Percentiles rank a stretch among this genome's conserved stretches.
phyloP scores from a whole-genome alignment of 2,329 filamentous ascomycete species.

The Esteya vermicola region DNA sequence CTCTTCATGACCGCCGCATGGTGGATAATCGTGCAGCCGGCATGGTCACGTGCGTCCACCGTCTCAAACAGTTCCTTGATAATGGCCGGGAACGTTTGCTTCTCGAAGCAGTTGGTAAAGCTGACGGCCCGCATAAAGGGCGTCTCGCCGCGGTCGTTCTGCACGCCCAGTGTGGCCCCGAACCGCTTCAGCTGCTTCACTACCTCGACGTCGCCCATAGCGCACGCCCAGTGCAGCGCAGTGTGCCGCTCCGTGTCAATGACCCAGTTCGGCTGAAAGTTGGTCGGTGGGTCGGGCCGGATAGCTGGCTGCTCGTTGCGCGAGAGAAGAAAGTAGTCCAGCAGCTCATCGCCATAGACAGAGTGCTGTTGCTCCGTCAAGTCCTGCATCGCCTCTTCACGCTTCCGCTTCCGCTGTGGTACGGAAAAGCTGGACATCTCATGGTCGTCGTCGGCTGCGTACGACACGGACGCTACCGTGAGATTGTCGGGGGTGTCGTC shows the following conservation, averaged over 20 bases:
- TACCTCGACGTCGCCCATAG: slow-evolving; percentile 91
- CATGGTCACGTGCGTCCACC: slow-evolving; percentile 63
- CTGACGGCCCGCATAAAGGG: slow-evolving; percentile 88
- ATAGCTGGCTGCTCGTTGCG: slow-evolving; percentile 61
- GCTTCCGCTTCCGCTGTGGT: slow-evolving; percentile 63
- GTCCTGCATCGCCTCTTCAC: slow-evolving; percentile 48
- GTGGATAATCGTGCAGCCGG: slow-evolving; percentile 80
- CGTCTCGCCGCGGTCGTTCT: slow-evolving; percentile 67
- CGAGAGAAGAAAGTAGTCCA: slow-evolving; percentile 90
- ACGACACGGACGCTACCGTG: slow-evolving; percentile 67
- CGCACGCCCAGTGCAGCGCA: slow-evolving; percentile 90
- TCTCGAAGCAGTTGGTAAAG: slow-evolving; percentile 95
- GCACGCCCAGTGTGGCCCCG: slow-evolving; percentile 57
- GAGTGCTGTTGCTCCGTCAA: slow-evolving; percentile 70
- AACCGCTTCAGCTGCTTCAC: slow-evolving; percentile 77
- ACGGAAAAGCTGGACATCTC: slow-evolving; percentile 51
- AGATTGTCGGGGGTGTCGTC: slow-evolving; percentile 74
- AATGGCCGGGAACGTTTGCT: slow-evolving; percentile 74
- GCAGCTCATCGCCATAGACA: slow-evolving; percentile 79
- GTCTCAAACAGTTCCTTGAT: slow-evolving; percentile 74
- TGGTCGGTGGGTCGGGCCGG: slow-evolving; percentile 64
- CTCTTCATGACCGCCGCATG: slow-evolving; percentile 83
- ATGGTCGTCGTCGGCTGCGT: slow-evolving; percentile 71
- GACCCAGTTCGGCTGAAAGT: slow-evolving; percentile 80
- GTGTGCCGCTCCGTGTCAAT: slow-evolving; percentile 91